Base-by-base conservation (phyloP, 768 basidiomycete species). In the Xerocomellus chrysenteron region DNA sequence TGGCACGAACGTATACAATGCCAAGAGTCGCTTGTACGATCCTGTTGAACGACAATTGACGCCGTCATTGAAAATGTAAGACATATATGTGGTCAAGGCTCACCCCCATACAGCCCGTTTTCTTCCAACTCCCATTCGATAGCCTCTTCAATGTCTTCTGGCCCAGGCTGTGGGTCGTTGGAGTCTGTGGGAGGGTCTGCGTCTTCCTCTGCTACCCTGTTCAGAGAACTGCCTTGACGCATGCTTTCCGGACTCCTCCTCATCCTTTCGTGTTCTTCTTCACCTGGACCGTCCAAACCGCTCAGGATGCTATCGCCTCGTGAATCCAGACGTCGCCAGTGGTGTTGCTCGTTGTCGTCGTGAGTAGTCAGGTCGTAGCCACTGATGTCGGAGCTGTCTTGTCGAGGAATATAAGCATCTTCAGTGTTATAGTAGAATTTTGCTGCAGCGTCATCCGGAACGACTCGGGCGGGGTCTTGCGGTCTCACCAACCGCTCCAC, bases 1-100 rank as follows among this genome's bases (percentile, higher is more conserved):
- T 1, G 87, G 86, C n/a, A 82, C 82, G 35, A 86, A 70, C 0
- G 79, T 76, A 65, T 90, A 87, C 45, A 85, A 60, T n/a, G 75
- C 68, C 37, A 88, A 50, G 12, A 86, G 68, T 35, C 75, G 76
- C 39, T 64, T 69, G 74, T 89, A 89, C 5, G 87, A 88, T 21
- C 88, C 89, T 90, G 32, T 32, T 32, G 57, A 41, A 55, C 8
- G 33, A 47, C 47, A 24, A 24, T 35, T 19, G 48, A 48, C 26
- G 30, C 14, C 4, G 54, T 65, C 35, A 60, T 42, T 10, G 51
- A 51, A 51, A 17, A 7, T 24, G 12, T 0, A 36, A 16, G 46
- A 46, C 43, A 35, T 30, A n/a, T 24, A 33, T 35, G 12, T 32
- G 14, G 49, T 5, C 19, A 52, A 62, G 49, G 64, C 76, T 41